A percentile compares a stretch with the other conserved stretches of the same genome.
Evolutionary conservation across 2,329 filamentous ascomycete species (phyloP).

Genomic region (Fusarium euwallaceae): DNA sequence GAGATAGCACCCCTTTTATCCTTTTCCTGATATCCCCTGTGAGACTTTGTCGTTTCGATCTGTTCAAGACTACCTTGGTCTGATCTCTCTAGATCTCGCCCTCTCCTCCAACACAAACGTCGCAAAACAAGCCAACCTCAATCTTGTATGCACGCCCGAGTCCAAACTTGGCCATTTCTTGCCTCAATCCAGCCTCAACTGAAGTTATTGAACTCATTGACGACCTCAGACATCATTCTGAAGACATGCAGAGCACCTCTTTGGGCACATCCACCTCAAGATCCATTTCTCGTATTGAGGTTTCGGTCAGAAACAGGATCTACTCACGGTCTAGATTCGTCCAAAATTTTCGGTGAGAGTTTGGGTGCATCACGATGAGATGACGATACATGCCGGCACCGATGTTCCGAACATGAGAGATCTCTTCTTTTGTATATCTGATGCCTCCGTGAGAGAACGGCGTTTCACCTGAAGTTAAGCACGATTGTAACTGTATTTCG

Average conservation of each 20-base stretch:
- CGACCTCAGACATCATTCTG: not conserved
- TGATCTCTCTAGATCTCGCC: not conserved
- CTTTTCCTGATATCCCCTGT: not conserved
- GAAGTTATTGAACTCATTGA: conserved; percentile 31
- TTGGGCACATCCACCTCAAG: not conserved
- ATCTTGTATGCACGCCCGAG: not conserved
- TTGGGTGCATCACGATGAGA: not conserved
- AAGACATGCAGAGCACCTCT: not conserved
- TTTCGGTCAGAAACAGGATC: not conserved
- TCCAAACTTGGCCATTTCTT: not conserved
- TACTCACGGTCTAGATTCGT: not conserved
- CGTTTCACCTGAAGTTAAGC: not conserved
- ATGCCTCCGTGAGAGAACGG: not conserved
- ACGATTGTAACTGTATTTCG: not conserved
- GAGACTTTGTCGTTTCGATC: not conserved
- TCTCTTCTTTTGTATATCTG: no score
- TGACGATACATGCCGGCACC: not conserved
- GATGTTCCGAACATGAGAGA: not conserved
- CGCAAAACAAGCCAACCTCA: no score
- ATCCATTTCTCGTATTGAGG: not conserved
- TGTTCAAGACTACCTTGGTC: not conserved
- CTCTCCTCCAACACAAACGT: not conserved
- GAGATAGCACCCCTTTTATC: conserved; percentile 16
- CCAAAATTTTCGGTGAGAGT: not conserved
- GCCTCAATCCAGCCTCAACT: not conserved